A percentile compares a stretch with the other conserved stretches of the same genome.
Conservation (phyloP, 2,329 filamentous ascomycete genomes). For the Colletotrichum paranaense region DNA sequence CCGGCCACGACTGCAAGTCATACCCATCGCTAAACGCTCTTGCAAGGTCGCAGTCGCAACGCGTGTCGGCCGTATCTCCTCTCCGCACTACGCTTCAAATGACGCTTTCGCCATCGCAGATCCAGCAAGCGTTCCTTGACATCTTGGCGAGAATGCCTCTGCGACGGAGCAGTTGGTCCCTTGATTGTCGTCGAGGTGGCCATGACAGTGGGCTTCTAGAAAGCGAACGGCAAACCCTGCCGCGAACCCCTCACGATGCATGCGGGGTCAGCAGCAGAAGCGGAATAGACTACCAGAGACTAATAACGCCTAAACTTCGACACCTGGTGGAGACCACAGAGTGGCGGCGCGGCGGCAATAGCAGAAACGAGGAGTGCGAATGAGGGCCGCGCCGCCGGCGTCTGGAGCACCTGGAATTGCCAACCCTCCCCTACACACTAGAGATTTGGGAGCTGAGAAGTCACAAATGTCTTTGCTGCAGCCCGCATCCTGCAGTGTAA, state of each 20-base stretch:
- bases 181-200: neutral
- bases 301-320: neutral
- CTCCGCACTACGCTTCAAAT: neutral
- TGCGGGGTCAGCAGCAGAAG: conserved; percentile 13
- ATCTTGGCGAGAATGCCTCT: conserved; percentile 6
- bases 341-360: conserved; percentile 9
- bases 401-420: conserved; percentile 10
- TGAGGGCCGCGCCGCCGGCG: conserved; percentile 33
- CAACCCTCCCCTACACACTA: conserved; percentile 7
- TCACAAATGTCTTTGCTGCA: conserved; percentile 24
- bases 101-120: conserved; percentile 20
- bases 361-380: conserved; percentile 5
- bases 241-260: conserved; percentile 16
- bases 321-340: neutral
- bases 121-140: conserved; percentile 11
- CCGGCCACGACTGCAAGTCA: conserved; percentile 17
- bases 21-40: conserved; percentile 17
- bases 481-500: conserved; percentile 27
- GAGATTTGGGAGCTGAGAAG: conserved; percentile 7
- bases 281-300: neutral
- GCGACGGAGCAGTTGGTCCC: neutral
- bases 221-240: conserved; percentile 24
- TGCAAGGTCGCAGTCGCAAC: neutral
- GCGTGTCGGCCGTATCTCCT: conserved; percentile 25
- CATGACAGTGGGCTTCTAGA: conserved; percentile 11